Base-by-base conservation (phyloP, 805 yeast genomes). In the Nakazawaea wickerhamii region DNA sequence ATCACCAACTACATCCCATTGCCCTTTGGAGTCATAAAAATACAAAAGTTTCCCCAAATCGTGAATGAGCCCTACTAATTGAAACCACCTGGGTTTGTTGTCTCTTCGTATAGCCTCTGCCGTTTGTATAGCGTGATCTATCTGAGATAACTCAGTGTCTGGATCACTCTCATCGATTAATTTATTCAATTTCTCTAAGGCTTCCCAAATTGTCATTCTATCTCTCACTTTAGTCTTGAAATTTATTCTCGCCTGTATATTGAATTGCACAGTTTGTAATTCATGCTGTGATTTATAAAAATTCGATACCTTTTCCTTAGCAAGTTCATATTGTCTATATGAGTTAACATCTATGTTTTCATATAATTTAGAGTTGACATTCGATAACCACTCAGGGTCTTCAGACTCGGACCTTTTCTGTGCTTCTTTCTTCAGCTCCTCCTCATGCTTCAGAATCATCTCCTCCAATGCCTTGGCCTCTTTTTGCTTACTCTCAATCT, bases 1-100 rank as follows among this genome's bases (percentile, higher is more conserved):
- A 55, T 81, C 89, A 5, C 89, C 89, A 17, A 81, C 89, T 23
- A 81, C 89, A 54, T 81, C 87, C 88, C 88, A 81, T 56, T 81
- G 88, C 6, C 88, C 88, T 50, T 76, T 69, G 11, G 86, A 80
- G 50, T 79, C 87, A 53, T 74, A 81, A 49, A 81, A 81, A 55
- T 81, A 81, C 14, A 81, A 63, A 14, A 81, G 65, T 52, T 81
- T 81, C 0, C 89, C 89, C 46, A 81, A 61, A 55, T 81, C 89
- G 53, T 81, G 89, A 31, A 81, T 78, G 25, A 81, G 60, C 1
- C 89, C 89, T 6, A 81, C 86, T 19, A 81, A 60, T 57, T 81
- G 88, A 67, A 81, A 81, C 89, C 89, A 81, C 25, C 86, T 60
- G 1, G 89, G 89, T 54, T 78, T 77, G 2, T 75, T 73, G 50